Evolutionary conservation across 75 land plant species (phyloP).

Genomic region (Sequoiadendron giganteum): DNA sequence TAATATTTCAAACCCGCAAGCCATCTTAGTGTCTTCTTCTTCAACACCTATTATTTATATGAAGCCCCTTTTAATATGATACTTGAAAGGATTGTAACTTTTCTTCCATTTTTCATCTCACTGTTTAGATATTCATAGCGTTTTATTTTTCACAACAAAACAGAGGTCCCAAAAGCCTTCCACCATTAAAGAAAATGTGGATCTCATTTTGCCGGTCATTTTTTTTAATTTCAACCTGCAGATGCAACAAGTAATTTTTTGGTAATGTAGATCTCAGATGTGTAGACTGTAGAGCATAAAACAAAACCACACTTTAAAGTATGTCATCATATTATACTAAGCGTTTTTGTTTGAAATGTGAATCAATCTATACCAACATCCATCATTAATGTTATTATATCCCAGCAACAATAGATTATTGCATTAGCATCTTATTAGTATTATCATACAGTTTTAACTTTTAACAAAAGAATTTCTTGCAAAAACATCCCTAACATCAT

Average conservation of each 20-base stretch:
- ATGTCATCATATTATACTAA: not conserved
- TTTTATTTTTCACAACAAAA: slow-evolving; percentile 60
- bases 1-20: slow-evolving; percentile 48
- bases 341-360: not conserved
- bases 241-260: not conserved
- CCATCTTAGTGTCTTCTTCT: slow-evolving; percentile 75
- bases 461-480: not conserved
- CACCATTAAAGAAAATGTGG: slow-evolving; percentile 76
- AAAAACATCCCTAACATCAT: not conserved
- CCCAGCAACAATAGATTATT: not conserved
- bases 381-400: not conserved
- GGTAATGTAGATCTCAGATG: not conserved
- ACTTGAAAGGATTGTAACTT: slow-evolving; percentile 25
- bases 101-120: slow-evolving; percentile 31
- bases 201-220: slow-evolving; percentile 55
- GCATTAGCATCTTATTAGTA: not conserved
- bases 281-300: not conserved
- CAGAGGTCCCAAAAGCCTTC: slow-evolving; percentile 84
- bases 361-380: not conserved
- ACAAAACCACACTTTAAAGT: not conserved
- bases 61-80: slow-evolving; percentile 53
- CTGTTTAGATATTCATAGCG: slow-evolving; percentile 8
- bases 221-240: slow-evolving; percentile 76
- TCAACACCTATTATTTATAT: slow-evolving; percentile 79
- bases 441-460: not conserved